phyloP scores from a whole-genome alignment of 2,329 filamentous ascomycete species.

The Aspergillus oerlinghausenensis region DNA sequence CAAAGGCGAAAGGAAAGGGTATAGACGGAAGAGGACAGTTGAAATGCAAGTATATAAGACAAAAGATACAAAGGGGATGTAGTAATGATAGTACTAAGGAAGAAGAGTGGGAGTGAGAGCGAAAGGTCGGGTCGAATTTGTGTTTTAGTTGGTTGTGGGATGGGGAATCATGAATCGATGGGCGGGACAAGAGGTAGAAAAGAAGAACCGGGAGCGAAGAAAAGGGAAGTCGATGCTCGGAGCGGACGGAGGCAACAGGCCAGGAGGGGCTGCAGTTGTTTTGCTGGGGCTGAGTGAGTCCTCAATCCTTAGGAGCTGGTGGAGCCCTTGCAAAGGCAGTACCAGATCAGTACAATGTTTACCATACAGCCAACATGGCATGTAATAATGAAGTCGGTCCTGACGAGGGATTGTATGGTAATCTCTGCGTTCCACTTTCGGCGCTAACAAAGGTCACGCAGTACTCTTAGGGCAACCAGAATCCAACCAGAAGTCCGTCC shows the following conservation, averaged over 20 bases:
- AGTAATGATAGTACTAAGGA: conserved; percentile 15
- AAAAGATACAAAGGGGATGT: conserved; percentile 13
- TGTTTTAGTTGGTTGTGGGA: conserved; percentile 18
- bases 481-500: conserved; percentile 15
- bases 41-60: conserved; percentile 19
- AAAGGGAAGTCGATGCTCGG: conserved; percentile 16
- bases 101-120: conserved; percentile 9
- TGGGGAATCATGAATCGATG: conserved; percentile 21
- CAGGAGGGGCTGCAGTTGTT: conserved; percentile 24
- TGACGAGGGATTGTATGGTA: not conserved
- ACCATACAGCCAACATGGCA: not conserved
- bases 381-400: not conserved
- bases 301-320: conserved; percentile 7
- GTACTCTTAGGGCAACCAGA: conserved; percentile 14
- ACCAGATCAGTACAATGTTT: conserved; percentile 4
- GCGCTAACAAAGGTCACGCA: conserved; percentile 19
- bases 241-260: conserved; percentile 22
- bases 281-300: conserved; percentile 24
- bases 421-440: conserved; percentile 6
- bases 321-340: conserved; percentile 13
- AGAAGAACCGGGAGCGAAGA: conserved; percentile 18
- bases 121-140: conserved; percentile 15
- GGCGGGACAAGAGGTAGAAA: conserved; percentile 23
- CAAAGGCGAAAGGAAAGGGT: conserved; percentile 19
- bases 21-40: conserved; percentile 17